Conservation (phyloP, 2,329 filamentous ascomycete genomes). For the Dactylella cylindrospora region DNA sequence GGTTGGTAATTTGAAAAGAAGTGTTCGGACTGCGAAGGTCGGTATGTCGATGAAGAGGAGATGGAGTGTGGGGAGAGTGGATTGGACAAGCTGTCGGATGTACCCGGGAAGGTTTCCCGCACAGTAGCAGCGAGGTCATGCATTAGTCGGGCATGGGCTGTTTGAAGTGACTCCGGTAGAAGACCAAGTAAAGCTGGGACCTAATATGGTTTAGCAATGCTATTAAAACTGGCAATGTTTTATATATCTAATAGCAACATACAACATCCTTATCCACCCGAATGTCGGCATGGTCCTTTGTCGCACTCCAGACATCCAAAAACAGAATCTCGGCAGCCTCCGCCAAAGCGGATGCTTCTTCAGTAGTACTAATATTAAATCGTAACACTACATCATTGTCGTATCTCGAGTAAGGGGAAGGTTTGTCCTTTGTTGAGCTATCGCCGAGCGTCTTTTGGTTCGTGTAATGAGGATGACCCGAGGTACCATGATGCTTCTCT, state of each 20-base stretch:
- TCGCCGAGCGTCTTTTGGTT: conserved; percentile 41
- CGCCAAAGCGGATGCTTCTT: conserved; percentile 71
- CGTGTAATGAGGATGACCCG: conserved; percentile 47
- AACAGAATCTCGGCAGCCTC: conserved; percentile 73
- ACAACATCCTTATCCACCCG: conserved; percentile 74
- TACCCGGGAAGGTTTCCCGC: conserved; percentile 69
- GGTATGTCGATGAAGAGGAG: conserved; percentile 45
- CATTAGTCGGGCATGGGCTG: conserved; percentile 73
- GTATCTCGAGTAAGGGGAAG: conserved; percentile 57
- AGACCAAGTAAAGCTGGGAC: conserved; percentile 73
- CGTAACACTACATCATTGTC: conserved; percentile 82
- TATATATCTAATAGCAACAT: conserved; percentile 48
- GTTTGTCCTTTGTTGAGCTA: conserved; percentile 6
- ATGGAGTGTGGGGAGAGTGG: conserved; percentile 48
- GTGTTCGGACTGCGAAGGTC: conserved; percentile 54
- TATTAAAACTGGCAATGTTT: neutral
- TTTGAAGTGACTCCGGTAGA: conserved; percentile 72
- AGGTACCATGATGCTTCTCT: conserved; percentile 47
- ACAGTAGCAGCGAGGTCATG: conserved; percentile 76
- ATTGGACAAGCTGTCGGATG: conserved; percentile 43
- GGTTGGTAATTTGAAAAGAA: conserved; percentile 95
- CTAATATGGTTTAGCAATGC: conserved; percentile 51
- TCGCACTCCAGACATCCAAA: conserved; percentile 88
- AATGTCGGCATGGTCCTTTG: conserved; percentile 79
- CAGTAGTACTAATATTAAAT: conserved; percentile 72